Evolutionary conservation across 371 early-diverging fungal genomes (phyloP).

Genomic region (Mucor plumbeus): DNA sequence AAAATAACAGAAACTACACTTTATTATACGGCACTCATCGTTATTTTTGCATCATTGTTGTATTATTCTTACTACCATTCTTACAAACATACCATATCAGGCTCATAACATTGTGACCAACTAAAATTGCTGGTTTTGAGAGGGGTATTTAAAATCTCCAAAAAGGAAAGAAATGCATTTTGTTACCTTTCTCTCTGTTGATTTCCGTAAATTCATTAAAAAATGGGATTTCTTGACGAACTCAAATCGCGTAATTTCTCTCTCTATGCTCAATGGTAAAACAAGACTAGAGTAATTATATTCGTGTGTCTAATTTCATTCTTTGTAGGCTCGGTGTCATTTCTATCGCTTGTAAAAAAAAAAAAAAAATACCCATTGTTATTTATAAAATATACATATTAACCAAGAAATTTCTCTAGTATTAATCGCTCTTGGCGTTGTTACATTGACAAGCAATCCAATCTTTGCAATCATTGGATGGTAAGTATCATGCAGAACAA

Average conservation of each 20-base stretch:
- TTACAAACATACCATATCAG: no score
- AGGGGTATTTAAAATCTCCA: background rate
- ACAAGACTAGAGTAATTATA: background rate
- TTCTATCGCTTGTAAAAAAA: slow-evolving; percentile 50
- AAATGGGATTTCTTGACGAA: slow-evolving; percentile 52
- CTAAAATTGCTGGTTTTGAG: background rate
- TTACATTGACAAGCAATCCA: slow-evolving; percentile 35
- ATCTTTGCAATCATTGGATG: slow-evolving; percentile 53
- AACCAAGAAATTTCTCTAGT: slow-evolving; percentile 27
- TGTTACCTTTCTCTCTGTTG: background rate
- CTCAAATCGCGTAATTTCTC: slow-evolving; percentile 54
- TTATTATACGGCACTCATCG: no score
- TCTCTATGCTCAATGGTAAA: slow-evolving; percentile 57
- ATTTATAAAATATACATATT: background rate
- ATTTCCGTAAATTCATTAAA: background rate
- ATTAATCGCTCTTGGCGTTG: slow-evolving; percentile 42
- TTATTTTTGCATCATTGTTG: no score
- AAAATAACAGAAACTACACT: no score
- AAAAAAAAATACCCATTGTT: background rate
- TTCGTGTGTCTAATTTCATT: background rate
- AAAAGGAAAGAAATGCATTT: slow-evolving; percentile 6
- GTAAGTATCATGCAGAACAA: slow-evolving; percentile 16
- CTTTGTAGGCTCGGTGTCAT: slow-evolving; percentile 41
- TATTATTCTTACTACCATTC: no score
- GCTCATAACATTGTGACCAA: no score